Conservation (phyloP, 306 rosid species). For the Inga leiocalycina region DNA sequence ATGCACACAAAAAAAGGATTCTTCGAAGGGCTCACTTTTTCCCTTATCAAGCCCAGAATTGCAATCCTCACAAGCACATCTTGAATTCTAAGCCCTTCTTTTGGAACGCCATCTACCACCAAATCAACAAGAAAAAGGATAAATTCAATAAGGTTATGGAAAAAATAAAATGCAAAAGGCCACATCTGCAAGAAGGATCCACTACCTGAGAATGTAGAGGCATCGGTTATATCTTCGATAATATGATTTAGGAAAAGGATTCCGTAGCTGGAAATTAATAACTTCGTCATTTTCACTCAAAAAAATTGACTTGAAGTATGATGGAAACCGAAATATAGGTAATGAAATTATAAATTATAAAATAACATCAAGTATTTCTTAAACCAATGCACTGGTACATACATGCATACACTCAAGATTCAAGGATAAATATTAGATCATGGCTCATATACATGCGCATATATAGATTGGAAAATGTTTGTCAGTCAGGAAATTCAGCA, state of each 20-base stretch:
- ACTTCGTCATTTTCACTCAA: constrained; percentile 34
- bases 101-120: constrained; percentile 90
- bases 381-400: neutral
- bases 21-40: constrained; percentile 63
- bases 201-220: constrained; percentile 81
- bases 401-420: neutral
- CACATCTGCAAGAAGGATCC: constrained; percentile 34
- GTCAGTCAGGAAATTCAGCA: neutral
- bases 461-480: neutral
- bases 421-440: constrained; percentile 25
- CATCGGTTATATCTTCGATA: constrained; percentile 73
- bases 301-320: constrained; percentile 23
- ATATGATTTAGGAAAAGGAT: constrained; percentile 84
- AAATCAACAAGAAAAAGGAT: constrained; percentile 33
- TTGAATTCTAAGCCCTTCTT: constrained; percentile 89
- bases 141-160: constrained; percentile 14
- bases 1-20: neutral
- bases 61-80: constrained; percentile 96
- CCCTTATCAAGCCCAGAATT: constrained; percentile 65
- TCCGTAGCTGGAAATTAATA: constrained; percentile 64
- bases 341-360: constrained; percentile 19
- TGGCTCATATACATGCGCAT: neutral
- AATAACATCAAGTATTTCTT: constrained; percentile 7
- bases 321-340: neutral
- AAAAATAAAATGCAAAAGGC: constrained; percentile 11